These are phyloP conservation scores for Yamadazyma paraphyllophila DNA, from an alignment of 805 yeast genomes.

Conservation along the genomic window DNA sequence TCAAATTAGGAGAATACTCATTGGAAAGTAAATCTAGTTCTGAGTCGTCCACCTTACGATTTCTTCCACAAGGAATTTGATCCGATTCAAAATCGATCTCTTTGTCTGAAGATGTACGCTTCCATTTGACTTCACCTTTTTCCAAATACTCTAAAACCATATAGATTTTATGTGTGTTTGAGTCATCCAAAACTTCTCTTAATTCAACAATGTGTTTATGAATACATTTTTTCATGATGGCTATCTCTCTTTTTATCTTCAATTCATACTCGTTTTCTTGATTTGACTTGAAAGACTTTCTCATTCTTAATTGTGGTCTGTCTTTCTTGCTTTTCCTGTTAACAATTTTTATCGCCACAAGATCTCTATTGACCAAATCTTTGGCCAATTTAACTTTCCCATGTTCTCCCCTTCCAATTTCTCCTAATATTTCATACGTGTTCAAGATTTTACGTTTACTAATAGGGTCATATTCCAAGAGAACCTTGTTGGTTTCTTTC, in stretches of 20 bases:
- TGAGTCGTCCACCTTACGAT: conserved; percentile 13
- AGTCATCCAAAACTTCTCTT: conserved; percentile 78
- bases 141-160: conserved; percentile 87
- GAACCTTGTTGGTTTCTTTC: conserved; percentile 78
- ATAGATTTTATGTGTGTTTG: conserved; percentile 78
- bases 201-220: conserved; percentile 41
- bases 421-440: conserved; percentile 83
- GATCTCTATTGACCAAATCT: conserved; percentile 58
- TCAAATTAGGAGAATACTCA: conserved; percentile 54
- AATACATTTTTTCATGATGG: conserved; percentile 47
- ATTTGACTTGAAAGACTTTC: conserved; percentile 17
- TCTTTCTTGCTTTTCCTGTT: conserved; percentile 56
- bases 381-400: conserved; percentile 95
- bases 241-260: conserved; percentile 41
- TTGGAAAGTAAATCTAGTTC: conserved; percentile 24
- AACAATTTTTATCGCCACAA: conserved; percentile 92
- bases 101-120: conserved; percentile 18
- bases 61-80: conserved; percentile 41
- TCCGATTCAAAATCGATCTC: conserved; percentile 32
- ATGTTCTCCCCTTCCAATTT: conserved; percentile 95
- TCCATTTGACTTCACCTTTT: conserved; percentile 89
- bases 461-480: conserved; percentile 85
- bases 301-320: conserved; percentile 27
- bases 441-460: conserved; percentile 78
- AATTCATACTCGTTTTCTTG: conserved; percentile 30